Base-by-base conservation (phyloP, 345 rosid genomes). In the Psidium guajava region DNA sequence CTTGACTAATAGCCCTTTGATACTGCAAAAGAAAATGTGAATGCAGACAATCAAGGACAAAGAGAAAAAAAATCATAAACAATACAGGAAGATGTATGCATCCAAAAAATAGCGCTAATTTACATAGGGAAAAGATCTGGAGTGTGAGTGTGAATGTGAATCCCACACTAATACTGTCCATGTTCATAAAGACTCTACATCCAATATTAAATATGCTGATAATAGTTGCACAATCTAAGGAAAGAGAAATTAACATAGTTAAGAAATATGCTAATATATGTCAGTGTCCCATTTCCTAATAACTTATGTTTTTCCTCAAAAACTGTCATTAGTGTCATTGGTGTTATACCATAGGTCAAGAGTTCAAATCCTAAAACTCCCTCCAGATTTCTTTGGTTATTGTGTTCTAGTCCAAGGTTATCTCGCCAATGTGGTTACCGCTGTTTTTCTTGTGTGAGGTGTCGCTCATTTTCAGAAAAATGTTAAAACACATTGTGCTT, bases 1-100 rank as follows among this genome's bases (percentile, higher is more conserved):
- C 99, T 90, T 95, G 94, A 86, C 88, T 87, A 75, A 97, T 90
- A 81, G 99, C 99, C 85, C 95, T 93, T 93, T 96, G 95, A 88
- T 97, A 97, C 99, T 97, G 88, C 88, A 88, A 91, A 81, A 90
- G 14, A 91, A 83, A 89, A 89, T 86, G 54, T 8, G 47, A 18
- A 69, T 69, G 47, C 24, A 54, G 59, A 80, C 40, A 57, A 32
- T 24, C 82, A 84, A 61, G 47, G 81, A 44, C 82, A 82, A 81
- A 69, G 21, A 40, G 57, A 50, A 49, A 81, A 27, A 81, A 69
- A 28, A 54, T 36, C 69, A 83, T 27, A 57, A 32, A 55, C 16
- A 18, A n/a, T 18, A 82, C 22, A 27, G 56, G 40, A 51, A 49
- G 27, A 22, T 49, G 83, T 18, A 69, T 4, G 47, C 77, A 36